These are phyloP conservation scores for Saccharomycopsis crataegensis DNA, from an alignment of 1,139 yeast species.

Conservation along the genomic window DNA sequence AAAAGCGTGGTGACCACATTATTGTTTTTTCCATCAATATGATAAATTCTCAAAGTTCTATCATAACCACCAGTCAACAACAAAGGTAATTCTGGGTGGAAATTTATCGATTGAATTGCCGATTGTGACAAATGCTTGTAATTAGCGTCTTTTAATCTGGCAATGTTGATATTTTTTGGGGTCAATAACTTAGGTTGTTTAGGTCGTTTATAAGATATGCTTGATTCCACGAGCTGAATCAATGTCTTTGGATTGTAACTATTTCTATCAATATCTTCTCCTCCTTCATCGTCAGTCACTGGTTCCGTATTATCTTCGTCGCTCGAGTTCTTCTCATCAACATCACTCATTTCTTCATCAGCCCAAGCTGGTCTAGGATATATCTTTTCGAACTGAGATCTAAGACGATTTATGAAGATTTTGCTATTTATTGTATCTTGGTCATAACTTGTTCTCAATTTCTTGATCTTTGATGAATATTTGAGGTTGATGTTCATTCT, in stretches of 20 bases:
- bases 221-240: conserved; percentile 25
- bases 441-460: conserved; percentile 56
- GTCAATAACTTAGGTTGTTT: conserved; percentile 55
- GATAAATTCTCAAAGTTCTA: conserved; percentile 76
- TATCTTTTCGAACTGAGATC: conserved; percentile 79
- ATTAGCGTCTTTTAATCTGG: conserved; percentile 82
- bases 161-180: conserved; percentile 62
- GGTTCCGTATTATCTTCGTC: conserved; percentile 24
- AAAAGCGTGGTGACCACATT: conserved; percentile 76
- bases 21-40: conserved; percentile 85
- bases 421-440: conserved; percentile 52
- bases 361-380: conserved; percentile 92
- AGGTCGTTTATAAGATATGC: conserved; percentile 35
- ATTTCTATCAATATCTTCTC: conserved; percentile 32
- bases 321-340: conserved; percentile 22
- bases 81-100: conserved; percentile 82
- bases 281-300: conserved; percentile 17
- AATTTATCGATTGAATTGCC: conserved; percentile 74
- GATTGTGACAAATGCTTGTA: conserved; percentile 59
- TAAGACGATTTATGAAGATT: conserved; percentile 62
- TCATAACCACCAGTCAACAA: conserved; percentile 90
- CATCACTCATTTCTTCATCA: conserved; percentile 31
- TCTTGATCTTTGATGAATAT: conserved; percentile 55
- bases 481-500: conserved; percentile 52
- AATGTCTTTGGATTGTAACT: conserved; percentile 21